Conservation (phyloP, 164 flowering plant species). For the Cinnamomum chago region DNA sequence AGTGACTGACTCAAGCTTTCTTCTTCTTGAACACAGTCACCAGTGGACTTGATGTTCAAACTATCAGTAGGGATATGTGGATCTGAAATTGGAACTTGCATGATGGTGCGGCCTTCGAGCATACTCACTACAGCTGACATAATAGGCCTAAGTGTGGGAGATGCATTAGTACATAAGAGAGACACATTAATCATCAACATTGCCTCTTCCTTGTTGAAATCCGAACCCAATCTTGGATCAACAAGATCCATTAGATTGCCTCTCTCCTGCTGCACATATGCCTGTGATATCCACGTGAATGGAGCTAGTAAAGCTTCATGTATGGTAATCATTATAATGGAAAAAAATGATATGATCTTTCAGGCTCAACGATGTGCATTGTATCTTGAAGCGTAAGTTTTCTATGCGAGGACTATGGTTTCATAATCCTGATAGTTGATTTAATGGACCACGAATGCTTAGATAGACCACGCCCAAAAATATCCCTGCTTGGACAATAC, state of each 20-base stretch:
- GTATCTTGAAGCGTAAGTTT: background rate
- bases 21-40: background rate
- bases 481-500: too few relatives aligned
- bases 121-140: conserved; percentile 57
- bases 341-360: background rate
- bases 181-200: conserved; percentile 51
- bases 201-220: conserved; percentile 47
- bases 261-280: conserved; percentile 54
- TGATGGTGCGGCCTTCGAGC: conserved; percentile 46
- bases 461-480: too few relatives aligned
- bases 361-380: background rate
- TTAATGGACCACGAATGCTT: too few relatives aligned
- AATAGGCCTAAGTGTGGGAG: conserved; percentile 54
- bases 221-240: conserved; percentile 47
- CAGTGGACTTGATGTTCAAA: conserved; percentile 8
- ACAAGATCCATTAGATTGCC: conserved; percentile 46
- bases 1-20: background rate
- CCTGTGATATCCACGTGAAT: conserved; percentile 28
- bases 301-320: background rate
- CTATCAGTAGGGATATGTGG: conserved; percentile 9
- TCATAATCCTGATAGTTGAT: too few relatives aligned
- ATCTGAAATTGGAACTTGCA: conserved; percentile 39
- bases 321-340: background rate
- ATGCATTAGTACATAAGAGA: conserved; percentile 52
- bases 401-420: background rate